A percentile compares a stretch with the other conserved stretches of the same genome.
Conservation (phyloP, 1,284 basidiomycete genomes). For the Termitomyces sp. region DNA sequence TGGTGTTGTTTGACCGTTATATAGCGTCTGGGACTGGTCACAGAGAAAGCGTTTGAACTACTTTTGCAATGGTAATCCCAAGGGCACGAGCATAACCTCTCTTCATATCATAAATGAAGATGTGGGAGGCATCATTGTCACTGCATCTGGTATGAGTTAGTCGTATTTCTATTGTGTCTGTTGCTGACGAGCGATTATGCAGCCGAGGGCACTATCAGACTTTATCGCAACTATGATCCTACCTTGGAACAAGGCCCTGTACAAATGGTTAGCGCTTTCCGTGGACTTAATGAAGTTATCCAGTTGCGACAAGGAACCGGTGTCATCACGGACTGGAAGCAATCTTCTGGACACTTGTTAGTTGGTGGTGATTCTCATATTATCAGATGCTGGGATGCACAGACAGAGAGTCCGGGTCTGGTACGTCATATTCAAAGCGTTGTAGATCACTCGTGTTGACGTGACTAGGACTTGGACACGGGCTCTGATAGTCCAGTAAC, state of each 20-base stretch:
- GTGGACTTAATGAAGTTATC: conserved; percentile 80
- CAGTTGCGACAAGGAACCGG: conserved; percentile 74
- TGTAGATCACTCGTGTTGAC: conserved; percentile 10
- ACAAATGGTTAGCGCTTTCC: conserved; percentile 91
- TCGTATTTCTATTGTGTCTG: background rate
- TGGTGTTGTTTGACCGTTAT: conserved; percentile 1
- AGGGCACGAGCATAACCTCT: conserved; percentile 81
- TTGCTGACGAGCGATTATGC: background rate
- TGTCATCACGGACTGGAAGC: conserved; percentile 92
- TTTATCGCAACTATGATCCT: conserved; percentile 88
- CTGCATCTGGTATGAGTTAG: conserved; percentile 69
- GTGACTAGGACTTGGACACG: conserved; percentile 75
- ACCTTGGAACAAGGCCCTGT: conserved; percentile 58
- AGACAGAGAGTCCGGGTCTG: conserved; percentile 80
- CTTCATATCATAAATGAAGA: conserved; percentile 97
- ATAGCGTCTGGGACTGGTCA: conserved; percentile 94
- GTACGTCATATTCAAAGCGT: conserved; percentile 39
- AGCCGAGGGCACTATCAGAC: conserved; percentile 87
- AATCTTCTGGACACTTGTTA: conserved; percentile 78
- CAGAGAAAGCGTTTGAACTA: conserved; percentile 70
- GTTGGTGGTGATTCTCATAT: conserved; percentile 89
- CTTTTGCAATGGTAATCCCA: conserved; percentile 88
- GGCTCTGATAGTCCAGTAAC: conserved; percentile 89
- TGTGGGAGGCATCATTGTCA: conserved; percentile 85
- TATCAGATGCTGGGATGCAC: conserved; percentile 93